Conservation (phyloP, 179 eudicot species). For the Spinacia oleracea region DNA sequence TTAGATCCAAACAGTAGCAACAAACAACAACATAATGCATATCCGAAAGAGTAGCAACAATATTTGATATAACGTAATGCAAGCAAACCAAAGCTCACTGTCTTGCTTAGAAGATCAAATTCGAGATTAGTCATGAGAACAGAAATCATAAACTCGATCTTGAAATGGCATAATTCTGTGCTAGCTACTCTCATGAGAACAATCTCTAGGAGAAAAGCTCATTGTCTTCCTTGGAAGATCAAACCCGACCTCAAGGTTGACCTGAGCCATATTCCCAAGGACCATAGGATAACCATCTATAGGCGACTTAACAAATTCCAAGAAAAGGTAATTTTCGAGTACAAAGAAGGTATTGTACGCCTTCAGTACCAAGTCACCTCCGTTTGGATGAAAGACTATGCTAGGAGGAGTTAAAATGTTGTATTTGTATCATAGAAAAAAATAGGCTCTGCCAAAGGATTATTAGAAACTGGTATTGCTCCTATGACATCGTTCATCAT, state of each 20-base stretch:
- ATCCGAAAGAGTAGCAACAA: too few relatives aligned
- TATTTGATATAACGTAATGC: too few relatives aligned
- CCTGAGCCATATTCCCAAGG: conserved; percentile 27
- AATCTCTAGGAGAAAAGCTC: conserved; percentile 15
- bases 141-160: background rate
- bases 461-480: conserved; percentile 8
- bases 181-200: background rate
- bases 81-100: too few relatives aligned
- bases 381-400: too few relatives aligned
- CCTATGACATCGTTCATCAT: conserved; percentile 22
- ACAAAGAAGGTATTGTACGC: conserved; percentile 13
- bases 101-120: too few relatives aligned
- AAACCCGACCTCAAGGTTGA: conserved; percentile 16
- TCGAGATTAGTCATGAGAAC: too few relatives aligned
- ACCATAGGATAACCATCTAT: conserved; percentile 24
- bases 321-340: background rate
- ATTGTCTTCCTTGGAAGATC: conserved; percentile 18
- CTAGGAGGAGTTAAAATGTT: too few relatives aligned
- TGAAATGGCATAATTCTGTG: background rate
- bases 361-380: background rate
- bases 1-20: too few relatives aligned
- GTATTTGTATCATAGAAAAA: too few relatives aligned
- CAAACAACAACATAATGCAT: too few relatives aligned
- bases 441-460: too few relatives aligned
- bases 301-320: conserved; percentile 10